Evolutionary conservation across 1,139 yeast genomes (phyloP), one percentile per base, ranked within the genome.

Genomic region (Zygotorulaspora mrakii): DNA sequence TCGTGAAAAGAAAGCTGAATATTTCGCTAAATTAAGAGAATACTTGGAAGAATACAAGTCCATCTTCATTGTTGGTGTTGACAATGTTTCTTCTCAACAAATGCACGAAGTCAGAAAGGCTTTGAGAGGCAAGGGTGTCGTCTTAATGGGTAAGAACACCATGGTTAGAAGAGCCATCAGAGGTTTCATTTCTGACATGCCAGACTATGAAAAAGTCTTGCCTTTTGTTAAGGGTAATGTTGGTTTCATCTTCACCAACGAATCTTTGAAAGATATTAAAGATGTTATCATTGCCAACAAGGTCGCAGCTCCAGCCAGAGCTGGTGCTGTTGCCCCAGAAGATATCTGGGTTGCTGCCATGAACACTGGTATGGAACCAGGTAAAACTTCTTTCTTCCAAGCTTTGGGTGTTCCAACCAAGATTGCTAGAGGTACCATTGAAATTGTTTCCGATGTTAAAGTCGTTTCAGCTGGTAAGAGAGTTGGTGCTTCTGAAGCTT

Each of bases 281-380:
- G 96, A 88, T 58, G 76, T 74, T 54, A 76, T 91, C 64, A 67
- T 83, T 61, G 70, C 85, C 65, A 91, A 94, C 87, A 91, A 83
- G 74, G 97, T 91, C 69, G 96, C 96, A 68, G 99, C 99, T 66
- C 99, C 99, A 73, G 99, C 99, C 66, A 89, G 89, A 77, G 94
- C 98, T 59, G 98, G 98, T 88, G 98, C 97, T 68, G 69, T 88
- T 69, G 96, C 99, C 66, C 98, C 97, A 72, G 82, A 72, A 70
- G 96, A 89, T 67, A 97, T 91, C 67, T 86, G 81, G 82, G 84
- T 91, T 63, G 94, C 95, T 71, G 97, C 97, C 64, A 95, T 95
- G 75, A 94, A 91, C 96, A 91, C 99, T 64, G 97, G 98, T 84
- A 89, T 94, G 96, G 98, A 91, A 78, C 99, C 99, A 73, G 97